Evolutionary conservation across 2,329 filamentous ascomycete species (phyloP).

Genomic region (Epichloe gansuensis): DNA sequence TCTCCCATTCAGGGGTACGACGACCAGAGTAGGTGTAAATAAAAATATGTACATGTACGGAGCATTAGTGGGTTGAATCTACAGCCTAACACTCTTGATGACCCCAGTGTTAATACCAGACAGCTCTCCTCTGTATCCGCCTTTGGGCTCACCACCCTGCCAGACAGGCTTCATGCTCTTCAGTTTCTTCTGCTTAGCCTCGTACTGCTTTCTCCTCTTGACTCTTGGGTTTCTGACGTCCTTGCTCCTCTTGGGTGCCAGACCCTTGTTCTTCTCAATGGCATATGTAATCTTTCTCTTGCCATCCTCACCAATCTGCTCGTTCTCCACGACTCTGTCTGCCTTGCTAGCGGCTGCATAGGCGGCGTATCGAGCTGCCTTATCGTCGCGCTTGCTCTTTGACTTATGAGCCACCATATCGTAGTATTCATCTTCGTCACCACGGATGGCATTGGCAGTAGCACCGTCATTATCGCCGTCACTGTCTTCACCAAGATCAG

Average conservation of each 20-base stretch:
- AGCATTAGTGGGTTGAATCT: conserved; percentile 12
- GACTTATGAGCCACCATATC: conserved; percentile 64
- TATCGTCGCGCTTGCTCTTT: conserved; percentile 62
- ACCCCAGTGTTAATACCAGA: conserved; percentile 92
- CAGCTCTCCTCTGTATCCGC: conserved; percentile 81
- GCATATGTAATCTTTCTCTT: conserved; percentile 87
- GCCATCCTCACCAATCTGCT: conserved; percentile 65
- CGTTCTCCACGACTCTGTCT: conserved; percentile 50
- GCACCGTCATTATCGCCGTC: conserved; percentile 51
- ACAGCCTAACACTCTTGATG: conserved; percentile 88
- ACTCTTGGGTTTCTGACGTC: conserved; percentile 88
- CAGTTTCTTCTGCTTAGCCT: conserved; percentile 95
- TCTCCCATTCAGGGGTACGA: too few species aligned
- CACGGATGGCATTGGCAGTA: conserved; percentile 37
- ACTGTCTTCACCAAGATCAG: conserved; percentile 55
- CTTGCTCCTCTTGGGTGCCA: conserved; percentile 83
- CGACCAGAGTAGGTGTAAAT: too few species aligned
- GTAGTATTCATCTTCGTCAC: conserved; percentile 69
- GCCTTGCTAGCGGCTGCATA: conserved; percentile 49
- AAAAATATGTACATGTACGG: neutral
- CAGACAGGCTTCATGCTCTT: conserved; percentile 74
- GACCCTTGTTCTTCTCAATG: conserved; percentile 95
- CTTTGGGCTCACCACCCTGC: conserved; percentile 70
- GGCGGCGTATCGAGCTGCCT: conserved; percentile 43
- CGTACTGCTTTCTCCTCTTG: conserved; percentile 95